A percentile compares a stretch with the other conserved stretches of the same genome.
These are phyloP conservation scores for Fonsecaea erecta DNA, from an alignment of 2,329 filamentous ascomycete species.

Conservation along the genomic window DNA sequence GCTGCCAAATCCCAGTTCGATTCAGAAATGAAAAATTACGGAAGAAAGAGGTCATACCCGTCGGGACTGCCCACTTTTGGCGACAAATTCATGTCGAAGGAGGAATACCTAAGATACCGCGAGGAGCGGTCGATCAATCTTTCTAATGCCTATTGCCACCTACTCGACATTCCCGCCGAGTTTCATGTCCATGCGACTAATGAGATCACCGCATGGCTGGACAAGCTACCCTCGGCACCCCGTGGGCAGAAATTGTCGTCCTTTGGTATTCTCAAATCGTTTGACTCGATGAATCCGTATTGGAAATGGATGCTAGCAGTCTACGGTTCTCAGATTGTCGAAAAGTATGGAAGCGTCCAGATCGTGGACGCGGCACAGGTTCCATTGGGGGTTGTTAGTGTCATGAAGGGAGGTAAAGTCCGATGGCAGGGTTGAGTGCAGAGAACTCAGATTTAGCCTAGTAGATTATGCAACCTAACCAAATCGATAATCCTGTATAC, in stretches of 20 bases:
- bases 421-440: constrained; percentile 47
- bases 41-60: neutral
- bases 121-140: constrained; percentile 44
- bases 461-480: neutral
- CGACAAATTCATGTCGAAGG: constrained; percentile 45
- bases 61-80: constrained; percentile 15
- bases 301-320: constrained; percentile 51
- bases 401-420: constrained; percentile 48
- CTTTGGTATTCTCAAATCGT: constrained; percentile 34
- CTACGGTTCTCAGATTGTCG: constrained; percentile 48
- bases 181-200: constrained; percentile 40
- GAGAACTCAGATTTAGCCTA: neutral
- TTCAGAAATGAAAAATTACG: neutral
- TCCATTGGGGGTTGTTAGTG: constrained; percentile 50
- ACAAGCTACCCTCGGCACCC: constrained; percentile 18
- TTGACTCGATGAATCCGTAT: constrained; percentile 47
- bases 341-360: constrained; percentile 47
- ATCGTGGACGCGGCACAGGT: constrained; percentile 49
- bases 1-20: constrained; percentile 11
- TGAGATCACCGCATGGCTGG: constrained; percentile 36
- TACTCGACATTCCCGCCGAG: constrained; percentile 44
- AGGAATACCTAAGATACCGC: constrained; percentile 46
- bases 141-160: constrained; percentile 41
- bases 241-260: constrained; percentile 17
- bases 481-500: neutral